A percentile compares a stretch with the other conserved stretches of the same genome.
Conservation (phyloP, 1,284 basidiomycete genomes). For the Serendipita sp. region DNA sequence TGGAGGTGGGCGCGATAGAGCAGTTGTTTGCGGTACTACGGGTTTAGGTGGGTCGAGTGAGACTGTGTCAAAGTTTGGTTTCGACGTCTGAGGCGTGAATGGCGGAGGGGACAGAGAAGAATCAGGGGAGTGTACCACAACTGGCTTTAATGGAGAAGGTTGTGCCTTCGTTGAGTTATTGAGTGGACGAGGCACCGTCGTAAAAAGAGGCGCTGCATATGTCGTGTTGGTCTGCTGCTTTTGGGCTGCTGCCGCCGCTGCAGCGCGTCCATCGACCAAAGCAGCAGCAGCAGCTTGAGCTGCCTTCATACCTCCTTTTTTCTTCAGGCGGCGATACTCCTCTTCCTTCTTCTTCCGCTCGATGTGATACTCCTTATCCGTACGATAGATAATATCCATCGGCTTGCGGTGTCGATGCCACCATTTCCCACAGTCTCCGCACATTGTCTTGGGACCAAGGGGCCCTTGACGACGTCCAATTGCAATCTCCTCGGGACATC, state of each 20-base stretch:
- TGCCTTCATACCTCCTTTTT: slow-evolving; percentile 31
- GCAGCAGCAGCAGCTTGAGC: slow-evolving; percentile 15
- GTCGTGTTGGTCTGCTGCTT: background rate
- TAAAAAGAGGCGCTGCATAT: background rate
- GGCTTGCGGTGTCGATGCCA: slow-evolving; percentile 71
- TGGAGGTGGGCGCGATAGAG: background rate
- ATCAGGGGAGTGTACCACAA: slow-evolving; percentile 8
- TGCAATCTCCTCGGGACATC: slow-evolving; percentile 73
- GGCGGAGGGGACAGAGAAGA: slow-evolving; percentile 8
- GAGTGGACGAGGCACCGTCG: background rate
- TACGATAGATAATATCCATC: slow-evolving; percentile 37
- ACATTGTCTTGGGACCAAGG: slow-evolving; percentile 80
- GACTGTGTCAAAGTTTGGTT: background rate
- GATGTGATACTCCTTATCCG: slow-evolving; percentile 42
- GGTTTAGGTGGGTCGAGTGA: background rate
- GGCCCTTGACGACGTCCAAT: slow-evolving; percentile 78
- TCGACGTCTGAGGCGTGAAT: slow-evolving; percentile 7
- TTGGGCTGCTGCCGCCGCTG: background rate
- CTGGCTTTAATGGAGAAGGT: slow-evolving; percentile 1
- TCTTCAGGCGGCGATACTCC: slow-evolving; percentile 30
- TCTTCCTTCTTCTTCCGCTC: slow-evolving; percentile 33
- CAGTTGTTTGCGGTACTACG: slow-evolving; percentile 2
- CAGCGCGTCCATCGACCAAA: slow-evolving; percentile 7
- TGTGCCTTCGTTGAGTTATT: background rate
- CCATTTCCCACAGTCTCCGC: slow-evolving; percentile 81